These are phyloP conservation scores for Phytopythium sindhum DNA, from an alignment of 352 stramenopile species.

Conservation along the genomic window DNA sequence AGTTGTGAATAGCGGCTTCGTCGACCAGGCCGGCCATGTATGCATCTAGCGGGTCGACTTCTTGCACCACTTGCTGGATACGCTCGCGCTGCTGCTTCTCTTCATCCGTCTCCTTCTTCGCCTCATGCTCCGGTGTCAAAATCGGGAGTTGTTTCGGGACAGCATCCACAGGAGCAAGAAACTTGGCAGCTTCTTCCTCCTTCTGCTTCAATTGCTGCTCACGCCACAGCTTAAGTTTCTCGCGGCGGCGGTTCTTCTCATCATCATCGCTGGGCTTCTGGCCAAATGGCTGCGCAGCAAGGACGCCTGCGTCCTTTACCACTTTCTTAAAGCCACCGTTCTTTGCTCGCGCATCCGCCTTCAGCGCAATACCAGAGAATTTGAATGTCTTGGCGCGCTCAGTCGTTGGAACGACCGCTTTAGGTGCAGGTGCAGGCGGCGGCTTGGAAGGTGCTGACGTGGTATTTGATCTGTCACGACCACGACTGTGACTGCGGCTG, in stretches of 20 bases:
- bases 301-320: conserved; percentile 14
- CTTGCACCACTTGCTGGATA: conserved; percentile 70
- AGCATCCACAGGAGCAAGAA: conserved; percentile 66
- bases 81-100: conserved; percentile 54
- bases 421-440: conserved; percentile 1
- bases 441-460: not conserved
- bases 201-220: conserved; percentile 67
- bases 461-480: conserved; percentile 8
- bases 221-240: conserved; percentile 52
- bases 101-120: conserved; percentile 54
- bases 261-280: conserved; percentile 12
- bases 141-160: conserved; percentile 61
- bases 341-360: conserved; percentile 27
- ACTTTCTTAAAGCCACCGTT: conserved; percentile 8
- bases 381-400: conserved; percentile 48
- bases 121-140: conserved; percentile 62
- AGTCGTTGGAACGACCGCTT: not conserved
- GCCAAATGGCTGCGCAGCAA: not conserved
- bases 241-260: conserved; percentile 41
- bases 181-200: conserved; percentile 53
- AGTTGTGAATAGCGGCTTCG: conserved; percentile 72
- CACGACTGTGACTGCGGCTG: conserved; percentile 29
- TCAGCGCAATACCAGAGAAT: conserved; percentile 70
- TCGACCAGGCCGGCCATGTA: conserved; percentile 87
- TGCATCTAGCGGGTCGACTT: conserved; percentile 80